Conservation (phyloP, 2,329 filamentous ascomycete species). For the Geosmithia morbida region DNA sequence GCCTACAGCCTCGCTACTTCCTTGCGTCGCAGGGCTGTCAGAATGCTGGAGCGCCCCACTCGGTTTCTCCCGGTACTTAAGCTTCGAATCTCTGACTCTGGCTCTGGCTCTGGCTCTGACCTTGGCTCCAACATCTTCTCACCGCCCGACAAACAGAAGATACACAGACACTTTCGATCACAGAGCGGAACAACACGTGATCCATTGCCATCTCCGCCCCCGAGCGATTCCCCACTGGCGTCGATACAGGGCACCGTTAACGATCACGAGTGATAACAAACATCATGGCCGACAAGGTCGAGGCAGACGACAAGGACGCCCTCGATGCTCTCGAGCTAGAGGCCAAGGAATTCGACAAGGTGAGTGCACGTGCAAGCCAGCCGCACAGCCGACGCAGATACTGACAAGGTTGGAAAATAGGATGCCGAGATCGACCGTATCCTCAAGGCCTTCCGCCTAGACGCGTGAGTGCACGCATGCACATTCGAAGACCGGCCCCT, state of each 20-base stretch:
- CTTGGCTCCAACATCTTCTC: no score
- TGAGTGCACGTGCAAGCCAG: constrained; percentile 17
- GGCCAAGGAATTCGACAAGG: constrained; percentile 85
- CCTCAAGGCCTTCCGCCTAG: constrained; percentile 69
- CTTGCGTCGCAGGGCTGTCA: neutral
- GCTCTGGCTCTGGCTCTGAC: no score
- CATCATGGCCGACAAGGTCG: constrained; percentile 20
- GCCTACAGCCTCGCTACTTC: neutral
- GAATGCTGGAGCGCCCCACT: neutral
- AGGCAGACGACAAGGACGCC: constrained; percentile 52
- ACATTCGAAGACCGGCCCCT: no score
- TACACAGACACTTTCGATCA: no score
- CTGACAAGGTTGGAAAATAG: constrained; percentile 26
- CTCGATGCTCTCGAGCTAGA: constrained; percentile 72
- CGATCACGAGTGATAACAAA: neutral
- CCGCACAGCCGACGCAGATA: neutral
- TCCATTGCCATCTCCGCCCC: no score
- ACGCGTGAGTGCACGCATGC: constrained; percentile 28
- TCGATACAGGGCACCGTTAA: no score
- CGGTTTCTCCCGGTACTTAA: neutral
- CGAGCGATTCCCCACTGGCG: no score
- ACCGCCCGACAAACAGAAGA: no score
- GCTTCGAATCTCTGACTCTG: neutral
- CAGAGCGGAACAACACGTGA: neutral
- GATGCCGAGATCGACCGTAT: constrained; percentile 95